Base-by-base conservation (phyloP, 2,329 filamentous ascomycete genomes). In the Coleophoma crateriformis region DNA sequence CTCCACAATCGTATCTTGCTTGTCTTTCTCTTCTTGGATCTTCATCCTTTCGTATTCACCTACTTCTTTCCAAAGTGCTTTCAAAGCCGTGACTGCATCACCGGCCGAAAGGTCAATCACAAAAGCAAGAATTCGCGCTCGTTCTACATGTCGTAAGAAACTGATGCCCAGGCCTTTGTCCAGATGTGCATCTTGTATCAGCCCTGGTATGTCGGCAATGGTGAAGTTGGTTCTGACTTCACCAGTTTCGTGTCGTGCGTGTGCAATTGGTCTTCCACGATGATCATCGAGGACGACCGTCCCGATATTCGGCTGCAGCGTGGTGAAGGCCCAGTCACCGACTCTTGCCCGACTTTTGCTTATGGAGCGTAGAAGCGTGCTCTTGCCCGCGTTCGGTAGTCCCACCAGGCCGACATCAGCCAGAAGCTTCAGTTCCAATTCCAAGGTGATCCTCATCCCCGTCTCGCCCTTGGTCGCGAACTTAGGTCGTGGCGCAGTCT, bases 301-400 rank as follows among this genome's bases (percentile, higher is more conserved):
- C 46, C 94, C 94, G 48, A 99, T 95, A 59, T 95, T 96, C 3
- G 94, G 94, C 58, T 91, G 86, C 8, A 99, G 76, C 0, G 94
- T 99, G 3, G 94, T 99, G 67, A 99, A 99, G 10, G 90, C 92
- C 94, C 94, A 99, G 65, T 88, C 85, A 38, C 94, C 94, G 4
- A 99, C 84, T 37, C 94, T 82, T 2, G 94, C 89, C 52, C 90
- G 85, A 65, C 88, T 95, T 66, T 91, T 91, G 60, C 85, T 95
- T 60, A 99, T 73, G 3, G 91, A 85, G 15, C 94, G 84, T 14
- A 97, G 78, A 1, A 99, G 77, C 0, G 94, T 97, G 64, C 88
- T 95, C 70, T 99, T 99, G 8, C 94, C 94, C 4, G 92, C 94
- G 66, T 99, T 99, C 1, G 94, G 94, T 14, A 97, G 79, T 1